Evolutionary conservation across 176 grass and related monocot species (phyloP).

Genomic region (Musa schizocarpa): DNA sequence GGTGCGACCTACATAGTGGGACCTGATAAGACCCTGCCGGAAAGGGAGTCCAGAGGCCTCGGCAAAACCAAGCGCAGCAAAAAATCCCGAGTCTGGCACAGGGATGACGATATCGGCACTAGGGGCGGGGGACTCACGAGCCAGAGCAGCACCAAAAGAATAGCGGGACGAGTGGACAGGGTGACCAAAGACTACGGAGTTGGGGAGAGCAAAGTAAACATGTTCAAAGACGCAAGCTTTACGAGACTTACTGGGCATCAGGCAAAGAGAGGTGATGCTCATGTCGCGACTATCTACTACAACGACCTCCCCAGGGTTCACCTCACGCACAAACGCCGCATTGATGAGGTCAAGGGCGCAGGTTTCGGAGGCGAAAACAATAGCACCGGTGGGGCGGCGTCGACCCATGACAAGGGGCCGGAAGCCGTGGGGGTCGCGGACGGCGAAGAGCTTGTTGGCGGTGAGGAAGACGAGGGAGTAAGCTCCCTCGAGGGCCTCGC

Average conservation of each 20-base stretch:
- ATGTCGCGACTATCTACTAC: slow-evolving; percentile 64
- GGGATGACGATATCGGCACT: slow-evolving; percentile 82
- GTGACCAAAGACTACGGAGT: slow-evolving; percentile 64
- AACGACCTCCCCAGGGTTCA: slow-evolving; percentile 66
- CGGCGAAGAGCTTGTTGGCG: slow-evolving; percentile 59
- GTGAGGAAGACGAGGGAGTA: slow-evolving; percentile 89
- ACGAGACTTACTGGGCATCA: slow-evolving; percentile 51
- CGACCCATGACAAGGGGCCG: slow-evolving; percentile 70
- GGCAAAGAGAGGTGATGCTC: slow-evolving; percentile 60
- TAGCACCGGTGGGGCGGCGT: slow-evolving; percentile 48
- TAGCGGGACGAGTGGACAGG: slow-evolving; percentile 55
- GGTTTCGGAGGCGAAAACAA: slow-evolving; percentile 83
- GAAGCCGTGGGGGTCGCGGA: slow-evolving; percentile 73
- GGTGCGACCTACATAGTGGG: slow-evolving; percentile 82
- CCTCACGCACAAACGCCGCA: slow-evolving; percentile 61
- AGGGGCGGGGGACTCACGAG: slow-evolving; percentile 66
- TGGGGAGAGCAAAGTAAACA: slow-evolving; percentile 81
- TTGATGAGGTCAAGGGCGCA: slow-evolving; percentile 82
- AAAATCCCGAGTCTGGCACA: slow-evolving; percentile 86
- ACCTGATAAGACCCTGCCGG: slow-evolving; percentile 83
- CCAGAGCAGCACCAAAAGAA: slow-evolving; percentile 63
- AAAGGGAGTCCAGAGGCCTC: slow-evolving; percentile 56
- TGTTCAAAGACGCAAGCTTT: slow-evolving; percentile 93
- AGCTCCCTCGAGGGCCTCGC: slow-evolving; percentile 62
- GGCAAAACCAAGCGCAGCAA: slow-evolving; percentile 66